Base-by-base conservation (phyloP, 2,329 filamentous ascomycete genomes). In the Trichoderma sp. region DNA sequence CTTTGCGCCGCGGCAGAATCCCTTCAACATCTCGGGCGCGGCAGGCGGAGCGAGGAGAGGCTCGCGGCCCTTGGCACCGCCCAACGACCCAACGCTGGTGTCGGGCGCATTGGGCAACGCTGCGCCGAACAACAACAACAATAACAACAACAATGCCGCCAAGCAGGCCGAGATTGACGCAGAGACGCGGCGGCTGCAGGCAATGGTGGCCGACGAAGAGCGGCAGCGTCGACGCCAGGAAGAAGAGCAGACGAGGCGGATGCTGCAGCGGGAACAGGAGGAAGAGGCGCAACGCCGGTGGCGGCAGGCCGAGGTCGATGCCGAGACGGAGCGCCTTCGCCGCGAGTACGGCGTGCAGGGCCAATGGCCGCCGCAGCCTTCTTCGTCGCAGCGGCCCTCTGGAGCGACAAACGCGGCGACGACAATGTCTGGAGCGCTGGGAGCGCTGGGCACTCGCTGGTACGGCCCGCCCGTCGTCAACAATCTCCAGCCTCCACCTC, bases 321-420 rank as follows among this genome's bases (percentile, higher is more conserved):
- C 85, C 71, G 95, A 99, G 81, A 98, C 96, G 0, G 93, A 96
- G 77, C 86, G 94, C 1, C 82, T 99, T 43, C 83, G 87, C 26
- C 87, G 83, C 72, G 79, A 90, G 73, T 94, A 92, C 74, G 91
- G 91, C 59, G 82, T 87, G 56, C 79, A 84, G 61, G 83, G 83
- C 0, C 83, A 86, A 74, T n/a, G 68, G 61, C 60, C 70, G 24
- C 71, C 67, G 43, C 73, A 78, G 3, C 75, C 76, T 18, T 75
- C 83, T 5, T 75, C 78, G 2, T 75, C 80, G 13, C 77, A 77
- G 26, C 73, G 77, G 28, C 77, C 69, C n/a, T 69, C 28, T 49
- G 63, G 8, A 16, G 24, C 24, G 52, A 51, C 59, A 13, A 14
- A 24, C 10, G 18, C 66, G 18, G 14, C n/a, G 43, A 7, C 68